Evolutionary conservation across 1,284 basidiomycete species (phyloP).

Genomic region (Amylostereum chailletii): DNA sequence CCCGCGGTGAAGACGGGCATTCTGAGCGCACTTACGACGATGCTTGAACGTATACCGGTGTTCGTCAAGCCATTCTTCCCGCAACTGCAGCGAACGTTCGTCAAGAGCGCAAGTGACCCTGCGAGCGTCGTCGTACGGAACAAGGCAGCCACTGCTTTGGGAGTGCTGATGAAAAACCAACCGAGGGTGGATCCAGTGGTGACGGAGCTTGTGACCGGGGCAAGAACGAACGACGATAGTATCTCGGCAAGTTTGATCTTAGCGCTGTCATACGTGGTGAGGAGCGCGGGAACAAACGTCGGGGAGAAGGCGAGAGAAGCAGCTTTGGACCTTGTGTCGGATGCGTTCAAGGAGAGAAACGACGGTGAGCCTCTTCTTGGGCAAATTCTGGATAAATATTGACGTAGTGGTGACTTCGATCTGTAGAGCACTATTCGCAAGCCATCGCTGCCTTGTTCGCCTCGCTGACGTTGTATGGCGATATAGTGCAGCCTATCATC

Average conservation of each 20-base stretch:
- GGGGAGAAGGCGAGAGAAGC: conserved; percentile 68
- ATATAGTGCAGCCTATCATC: conserved; percentile 61
- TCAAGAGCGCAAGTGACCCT: conserved; percentile 86
- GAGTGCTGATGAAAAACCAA: conserved; percentile 89
- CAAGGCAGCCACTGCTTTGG: conserved; percentile 79
- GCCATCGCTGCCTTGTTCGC: conserved; percentile 64
- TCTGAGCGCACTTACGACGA: conserved; percentile 71
- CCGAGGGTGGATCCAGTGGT: conserved; percentile 81
- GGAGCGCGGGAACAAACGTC: conserved; percentile 66
- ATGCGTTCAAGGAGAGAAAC: conserved; percentile 70
- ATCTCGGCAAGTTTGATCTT: conserved; percentile 70
- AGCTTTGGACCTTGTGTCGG: conserved; percentile 68
- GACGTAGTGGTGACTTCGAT: not conserved
- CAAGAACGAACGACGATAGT: conserved; percentile 60
- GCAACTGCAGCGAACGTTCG: conserved; percentile 93
- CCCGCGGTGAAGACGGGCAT: conserved; percentile 89
- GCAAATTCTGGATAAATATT: not conserved
- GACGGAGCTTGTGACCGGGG: conserved; percentile 76
- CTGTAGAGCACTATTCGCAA: conserved; percentile 62
- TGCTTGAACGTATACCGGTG: conserved; percentile 77
- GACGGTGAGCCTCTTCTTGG: conserved; percentile 41
- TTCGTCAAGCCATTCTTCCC: conserved; percentile 99
- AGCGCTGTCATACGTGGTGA: conserved; percentile 74
- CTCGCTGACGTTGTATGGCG: conserved; percentile 58
- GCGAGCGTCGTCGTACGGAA: conserved; percentile 75